Evolutionary conservation across 108 stramenopile genomes (phyloP).

Genomic region (Cyclotella choctawhatcheeana): DNA sequence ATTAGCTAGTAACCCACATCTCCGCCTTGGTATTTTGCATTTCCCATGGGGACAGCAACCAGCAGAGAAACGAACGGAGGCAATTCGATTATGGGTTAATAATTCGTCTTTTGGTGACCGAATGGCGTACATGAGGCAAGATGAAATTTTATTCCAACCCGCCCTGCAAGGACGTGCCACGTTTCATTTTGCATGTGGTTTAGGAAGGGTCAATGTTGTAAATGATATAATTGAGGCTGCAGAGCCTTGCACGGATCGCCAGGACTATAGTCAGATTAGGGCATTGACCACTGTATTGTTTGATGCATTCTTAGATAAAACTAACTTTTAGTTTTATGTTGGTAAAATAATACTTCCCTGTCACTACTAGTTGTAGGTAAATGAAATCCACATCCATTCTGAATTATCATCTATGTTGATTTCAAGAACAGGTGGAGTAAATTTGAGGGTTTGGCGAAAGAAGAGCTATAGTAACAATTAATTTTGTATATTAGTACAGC

Average conservation of each 20-base stretch:
- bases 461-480: too few species aligned
- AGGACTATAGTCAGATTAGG: background rate
- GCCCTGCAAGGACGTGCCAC: slow-evolving; percentile 21
- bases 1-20: slow-evolving; percentile 1
- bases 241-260: slow-evolving; percentile 5
- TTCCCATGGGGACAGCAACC: slow-evolving; percentile 36
- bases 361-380: too few species aligned
- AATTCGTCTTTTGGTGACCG: background rate
- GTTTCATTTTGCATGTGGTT: slow-evolving; percentile 31
- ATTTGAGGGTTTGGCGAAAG: too few species aligned
- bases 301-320: too few species aligned
- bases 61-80: slow-evolving; percentile 15
- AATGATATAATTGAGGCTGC: slow-evolving; percentile 27
- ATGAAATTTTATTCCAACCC: slow-evolving; percentile 9
- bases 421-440: too few species aligned
- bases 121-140: slow-evolving; percentile 28
- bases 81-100: slow-evolving; percentile 11
- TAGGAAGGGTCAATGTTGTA: slow-evolving; percentile 19
- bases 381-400: too few species aligned
- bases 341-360: too few species aligned
- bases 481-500: too few species aligned
- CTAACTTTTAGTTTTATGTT: too few species aligned
- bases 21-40: slow-evolving; percentile 34
- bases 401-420: too few species aligned
- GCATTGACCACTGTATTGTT: background rate